Evolutionary conservation across 371 early-diverging fungal genomes (phyloP).

Genomic region (Mucor ambiguus): DNA sequence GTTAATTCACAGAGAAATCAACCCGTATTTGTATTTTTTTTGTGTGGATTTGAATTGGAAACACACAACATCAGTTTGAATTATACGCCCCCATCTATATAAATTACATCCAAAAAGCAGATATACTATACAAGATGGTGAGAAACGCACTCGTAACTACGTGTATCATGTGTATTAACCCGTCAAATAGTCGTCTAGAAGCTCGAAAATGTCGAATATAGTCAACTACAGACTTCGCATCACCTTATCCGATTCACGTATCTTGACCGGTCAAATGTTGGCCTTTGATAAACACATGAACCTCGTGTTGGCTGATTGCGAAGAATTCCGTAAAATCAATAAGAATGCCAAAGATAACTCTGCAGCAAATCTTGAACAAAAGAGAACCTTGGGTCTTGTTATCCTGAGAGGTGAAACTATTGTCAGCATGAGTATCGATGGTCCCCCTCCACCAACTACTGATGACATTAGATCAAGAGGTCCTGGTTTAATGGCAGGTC

Average conservation of each 20-base stretch:
- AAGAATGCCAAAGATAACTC: constrained; percentile 58
- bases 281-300: constrained; percentile 99
- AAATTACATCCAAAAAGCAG: background rate
- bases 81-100: background rate
- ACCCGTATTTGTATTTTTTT: background rate
- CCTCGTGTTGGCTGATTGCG: constrained; percentile 95
- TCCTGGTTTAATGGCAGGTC: constrained; percentile 61
- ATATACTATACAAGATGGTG: constrained; percentile 2
- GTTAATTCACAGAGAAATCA: background rate
- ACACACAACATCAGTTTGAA: background rate
- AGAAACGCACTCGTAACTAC: background rate
- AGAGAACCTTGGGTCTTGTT: constrained; percentile 92
- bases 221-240: constrained; percentile 95
- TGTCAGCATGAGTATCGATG: constrained; percentile 90
- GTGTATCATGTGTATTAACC: constrained; percentile 2
- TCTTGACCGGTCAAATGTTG: constrained; percentile 95
- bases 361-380: constrained; percentile 67
- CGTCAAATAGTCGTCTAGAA: constrained; percentile 56
- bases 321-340: constrained; percentile 93
- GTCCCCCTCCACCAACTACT: constrained; percentile 82
- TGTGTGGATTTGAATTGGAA: background rate
- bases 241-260: constrained; percentile 89
- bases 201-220: constrained; percentile 88
- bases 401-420: constrained; percentile 94
- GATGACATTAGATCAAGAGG: constrained; percentile 62